phyloP scores from a whole-genome alignment of 148 eudicot genomes.

The Chenopodium suecicum region DNA sequence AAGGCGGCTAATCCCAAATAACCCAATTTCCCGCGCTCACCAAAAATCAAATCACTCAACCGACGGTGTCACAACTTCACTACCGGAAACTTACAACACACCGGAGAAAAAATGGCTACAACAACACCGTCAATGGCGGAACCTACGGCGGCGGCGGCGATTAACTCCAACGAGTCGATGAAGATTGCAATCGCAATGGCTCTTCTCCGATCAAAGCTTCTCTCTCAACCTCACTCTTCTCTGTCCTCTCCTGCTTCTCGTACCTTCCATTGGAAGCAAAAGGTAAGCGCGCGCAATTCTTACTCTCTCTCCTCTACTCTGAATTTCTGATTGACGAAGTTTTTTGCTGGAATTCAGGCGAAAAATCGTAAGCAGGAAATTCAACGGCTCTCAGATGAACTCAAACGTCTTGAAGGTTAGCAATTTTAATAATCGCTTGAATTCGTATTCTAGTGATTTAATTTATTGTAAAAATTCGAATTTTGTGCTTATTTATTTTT shows the following conservation, averaged over 20 bases:
- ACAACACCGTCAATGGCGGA: neutral
- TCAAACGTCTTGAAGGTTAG: slow-evolving; percentile 68
- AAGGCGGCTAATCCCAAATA: too few species aligned
- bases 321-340: neutral
- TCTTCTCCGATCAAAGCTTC: slow-evolving; percentile 59
- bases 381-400: slow-evolving; percentile 62
- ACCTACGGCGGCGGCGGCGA: neutral
- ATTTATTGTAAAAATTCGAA: neutral
- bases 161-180: slow-evolving; percentile 13
- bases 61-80: neutral
- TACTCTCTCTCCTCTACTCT: neutral
- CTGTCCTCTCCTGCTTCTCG: slow-evolving; percentile 32
- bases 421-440: neutral
- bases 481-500: neutral
- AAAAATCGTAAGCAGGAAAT: slow-evolving; percentile 73
- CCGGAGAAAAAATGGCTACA: neutral
- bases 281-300: slow-evolving; percentile 32
- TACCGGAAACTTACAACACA: neutral
- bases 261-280: slow-evolving; percentile 69
- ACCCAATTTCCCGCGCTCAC: slow-evolving; percentile 5
- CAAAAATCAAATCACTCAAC: too few species aligned
- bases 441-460: neutral
- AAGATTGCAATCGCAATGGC: slow-evolving; percentile 72
- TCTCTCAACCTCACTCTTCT: slow-evolving; percentile 14
- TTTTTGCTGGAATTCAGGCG: slow-evolving; percentile 47